Evolutionary conservation across 495 filamentous ascomycete species (phyloP).

Genomic region (Aspergillus carlsbadensis): DNA sequence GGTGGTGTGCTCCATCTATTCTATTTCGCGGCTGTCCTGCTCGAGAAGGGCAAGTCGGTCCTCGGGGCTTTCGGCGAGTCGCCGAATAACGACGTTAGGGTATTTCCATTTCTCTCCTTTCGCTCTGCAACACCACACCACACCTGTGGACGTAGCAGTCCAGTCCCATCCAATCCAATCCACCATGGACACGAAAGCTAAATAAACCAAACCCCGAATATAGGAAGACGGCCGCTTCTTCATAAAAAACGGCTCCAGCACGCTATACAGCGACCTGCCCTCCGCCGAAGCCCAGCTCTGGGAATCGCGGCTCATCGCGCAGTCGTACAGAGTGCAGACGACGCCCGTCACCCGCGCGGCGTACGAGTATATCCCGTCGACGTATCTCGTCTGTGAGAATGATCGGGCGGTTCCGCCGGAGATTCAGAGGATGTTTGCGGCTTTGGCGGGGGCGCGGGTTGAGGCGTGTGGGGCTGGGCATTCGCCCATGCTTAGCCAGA

Average conservation of each 20-base stretch:
- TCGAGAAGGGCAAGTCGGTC: neutral
- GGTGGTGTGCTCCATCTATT: constrained; percentile 7
- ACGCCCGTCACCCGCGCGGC: constrained; percentile 2
- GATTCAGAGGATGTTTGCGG: constrained; percentile 10
- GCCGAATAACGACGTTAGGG: constrained; percentile 2
- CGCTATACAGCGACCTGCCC: constrained; percentile 8
- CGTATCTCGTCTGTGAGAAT: constrained; percentile 10
- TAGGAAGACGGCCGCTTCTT: constrained; percentile 2
- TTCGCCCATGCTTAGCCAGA: neutral
- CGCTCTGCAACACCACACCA: too few relatives aligned
- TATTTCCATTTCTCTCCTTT: neutral
- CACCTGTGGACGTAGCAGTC: too few relatives aligned
- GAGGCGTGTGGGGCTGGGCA: constrained; percentile 10
- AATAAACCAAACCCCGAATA: neutral
- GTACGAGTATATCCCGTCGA: constrained; percentile 9
- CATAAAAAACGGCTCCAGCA: constrained; percentile 6
- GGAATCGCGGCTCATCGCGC: constrained; percentile 10
- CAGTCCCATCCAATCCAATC: too few relatives aligned
- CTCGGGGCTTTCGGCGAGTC: constrained; percentile 11
- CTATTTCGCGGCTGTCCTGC: constrained; percentile 4
- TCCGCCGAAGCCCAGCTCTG: neutral
- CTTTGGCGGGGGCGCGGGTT: constrained; percentile 2
- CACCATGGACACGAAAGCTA: too few relatives aligned
- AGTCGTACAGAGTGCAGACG: constrained; percentile 8
- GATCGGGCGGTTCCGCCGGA: constrained; percentile 1